These are phyloP conservation scores for Saxophila tyrrhenica DNA, from an alignment of 495 filamentous ascomycete species.

Conservation along the genomic window DNA sequence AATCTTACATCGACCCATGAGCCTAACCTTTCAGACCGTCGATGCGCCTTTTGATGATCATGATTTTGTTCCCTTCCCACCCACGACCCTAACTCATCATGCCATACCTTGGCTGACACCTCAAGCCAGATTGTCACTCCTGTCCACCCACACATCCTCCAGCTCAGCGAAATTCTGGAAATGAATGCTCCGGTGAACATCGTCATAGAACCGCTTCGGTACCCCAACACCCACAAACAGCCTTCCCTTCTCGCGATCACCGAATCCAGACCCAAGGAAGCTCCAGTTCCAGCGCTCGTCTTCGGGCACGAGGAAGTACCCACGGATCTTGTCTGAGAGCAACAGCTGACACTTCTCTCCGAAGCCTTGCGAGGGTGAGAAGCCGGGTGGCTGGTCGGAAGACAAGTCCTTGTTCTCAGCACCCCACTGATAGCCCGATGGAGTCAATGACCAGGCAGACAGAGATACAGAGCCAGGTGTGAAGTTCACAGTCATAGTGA, in stretches of 20 bases:
- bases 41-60: too few species aligned
- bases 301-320: conserved; percentile 93
- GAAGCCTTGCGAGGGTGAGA: conserved; percentile 62
- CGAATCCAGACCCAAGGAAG: conserved; percentile 88
- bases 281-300: conserved; percentile 92
- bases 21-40: too few species aligned
- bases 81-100: neutral
- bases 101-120: neutral
- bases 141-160: conserved; percentile 35
- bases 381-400: conserved; percentile 87
- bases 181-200: conserved; percentile 83
- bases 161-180: conserved; percentile 44
- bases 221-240: conserved; percentile 89
- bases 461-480: conserved; percentile 97
- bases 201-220: conserved; percentile 76
- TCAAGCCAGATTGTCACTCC: conserved; percentile 28
- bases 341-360: conserved; percentile 92
- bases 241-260: conserved; percentile 75
- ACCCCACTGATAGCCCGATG: conserved; percentile 92
- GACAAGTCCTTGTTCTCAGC: conserved; percentile 86
- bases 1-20: too few species aligned
- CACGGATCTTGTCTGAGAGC: conserved; percentile 80
- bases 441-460: conserved; percentile 82
- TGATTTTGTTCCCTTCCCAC: too few species aligned
- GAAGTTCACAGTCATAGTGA: conserved; percentile 94